Base-by-base conservation (phyloP, 805 yeast genomes). In the Sungouiella blattae region DNA sequence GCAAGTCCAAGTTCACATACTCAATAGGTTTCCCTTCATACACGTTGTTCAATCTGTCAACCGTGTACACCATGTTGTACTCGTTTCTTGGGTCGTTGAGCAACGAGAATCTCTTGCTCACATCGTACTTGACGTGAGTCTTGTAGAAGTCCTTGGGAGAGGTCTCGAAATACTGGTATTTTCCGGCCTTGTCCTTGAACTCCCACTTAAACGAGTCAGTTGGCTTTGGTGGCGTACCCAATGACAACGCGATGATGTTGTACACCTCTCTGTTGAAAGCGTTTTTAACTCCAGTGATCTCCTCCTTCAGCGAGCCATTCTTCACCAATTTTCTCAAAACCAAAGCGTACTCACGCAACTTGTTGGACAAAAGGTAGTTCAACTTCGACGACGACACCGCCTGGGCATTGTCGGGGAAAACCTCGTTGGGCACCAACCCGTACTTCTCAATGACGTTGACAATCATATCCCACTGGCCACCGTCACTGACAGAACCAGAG, bases 391-490 rank as follows among this genome's bases (percentile, higher is more conserved):
- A 73, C 12, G 83, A 66, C 27, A 77, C 75, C 18, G 77, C 67
- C 34, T 75, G 75, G 11, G 71, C 71, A 36, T 77, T 69, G 57
- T 87, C 95, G 8, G 91, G 89, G 62, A 73, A 87, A 12, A 77
- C 57, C 44, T 73, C 76, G 52, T 80, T 69, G 25, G 96, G 96
- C 35, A 87, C 84, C 35, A 83, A 54, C 18, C 95, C 95, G 50
- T 87, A 87, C 60, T 87, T 87, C 43, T 78, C 77, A 33, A 86
- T 74, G 38, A 87, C 57, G 59, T 86, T 84, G 32, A 80, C 69
- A 55, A 85, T 76, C 93, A 87, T 83, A 45, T 83, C 80, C 71
- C 83, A 86, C 60, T 87, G 95, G 35, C 96, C 95, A 48, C 96
- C 95, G 53, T 87, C 95, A 39, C 73, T 57, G 29, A 80, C 77